Percentiles rank a stretch among this genome's conserved stretches.
These are phyloP conservation scores for Hordeum marinum DNA, from an alignment of 176 grass and related monocot species.

Conservation along the genomic window DNA sequence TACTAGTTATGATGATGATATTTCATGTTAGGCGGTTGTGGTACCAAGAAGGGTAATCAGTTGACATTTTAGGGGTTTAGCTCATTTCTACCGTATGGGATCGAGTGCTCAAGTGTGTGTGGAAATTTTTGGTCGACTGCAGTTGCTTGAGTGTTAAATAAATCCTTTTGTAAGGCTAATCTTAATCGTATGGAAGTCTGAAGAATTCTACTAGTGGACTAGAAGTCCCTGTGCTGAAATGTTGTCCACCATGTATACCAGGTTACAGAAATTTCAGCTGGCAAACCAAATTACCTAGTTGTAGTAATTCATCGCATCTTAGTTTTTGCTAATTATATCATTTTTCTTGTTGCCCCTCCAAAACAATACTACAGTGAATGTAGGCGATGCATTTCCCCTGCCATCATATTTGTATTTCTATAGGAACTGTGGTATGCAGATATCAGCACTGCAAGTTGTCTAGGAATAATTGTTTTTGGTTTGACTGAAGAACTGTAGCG, in stretches of 20 bases:
- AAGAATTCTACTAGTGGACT: background rate
- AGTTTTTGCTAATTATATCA: background rate
- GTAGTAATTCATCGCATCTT: background rate
- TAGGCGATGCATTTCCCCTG: background rate
- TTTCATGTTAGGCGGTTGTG: background rate
- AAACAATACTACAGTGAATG: background rate
- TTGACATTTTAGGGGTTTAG: background rate
- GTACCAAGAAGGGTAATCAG: background rate
- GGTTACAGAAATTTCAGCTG: background rate
- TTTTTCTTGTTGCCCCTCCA: background rate
- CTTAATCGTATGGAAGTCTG: background rate
- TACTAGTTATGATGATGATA: background rate
- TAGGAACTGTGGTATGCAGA: background rate
- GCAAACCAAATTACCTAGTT: background rate
- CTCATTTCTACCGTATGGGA: background rate
- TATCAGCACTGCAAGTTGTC: background rate
- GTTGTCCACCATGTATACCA: background rate
- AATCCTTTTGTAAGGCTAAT: background rate
- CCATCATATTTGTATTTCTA: background rate
- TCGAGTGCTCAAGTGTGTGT: background rate
- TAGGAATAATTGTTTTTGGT: background rate
- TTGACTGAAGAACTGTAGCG: background rate
- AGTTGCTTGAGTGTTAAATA: background rate
- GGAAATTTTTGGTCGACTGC: background rate
- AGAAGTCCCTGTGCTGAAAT: background rate